phyloP scores from a whole-genome alignment of 2,329 filamentous ascomycete species.

The Huntiella savannae region DNA sequence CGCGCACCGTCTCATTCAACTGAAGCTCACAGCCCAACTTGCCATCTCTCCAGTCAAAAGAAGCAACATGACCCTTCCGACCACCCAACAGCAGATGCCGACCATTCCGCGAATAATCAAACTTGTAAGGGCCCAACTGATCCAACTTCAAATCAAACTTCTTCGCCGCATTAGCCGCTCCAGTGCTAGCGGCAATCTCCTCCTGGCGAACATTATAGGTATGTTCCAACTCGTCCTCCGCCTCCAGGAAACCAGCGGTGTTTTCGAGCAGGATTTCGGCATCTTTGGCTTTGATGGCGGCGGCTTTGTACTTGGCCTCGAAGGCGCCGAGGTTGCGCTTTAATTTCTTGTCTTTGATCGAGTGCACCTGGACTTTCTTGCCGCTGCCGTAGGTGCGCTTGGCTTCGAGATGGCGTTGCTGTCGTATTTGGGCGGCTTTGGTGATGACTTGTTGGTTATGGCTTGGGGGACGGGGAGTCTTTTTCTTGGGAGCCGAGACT shows the following conservation, averaged over 20 bases:
- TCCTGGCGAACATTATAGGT: slow-evolving; percentile 87
- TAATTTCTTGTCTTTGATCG: slow-evolving; percentile 76
- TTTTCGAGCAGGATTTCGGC: slow-evolving; percentile 89
- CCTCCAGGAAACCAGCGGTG: slow-evolving; percentile 64
- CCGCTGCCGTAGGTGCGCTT: slow-evolving; percentile 72
- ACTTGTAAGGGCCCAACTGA: slow-evolving; percentile 66
- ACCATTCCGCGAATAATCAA: slow-evolving; percentile 81
- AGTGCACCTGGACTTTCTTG: slow-evolving; percentile 49
- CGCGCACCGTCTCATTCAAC: slow-evolving; percentile 73
- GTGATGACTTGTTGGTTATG: background rate
- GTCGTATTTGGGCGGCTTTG: slow-evolving; percentile 26
- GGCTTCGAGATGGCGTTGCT: slow-evolving; percentile 38
- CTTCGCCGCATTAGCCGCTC: slow-evolving; percentile 74
- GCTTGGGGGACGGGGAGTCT: background rate
- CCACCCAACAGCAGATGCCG: slow-evolving; percentile 70
- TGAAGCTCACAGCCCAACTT: slow-evolving; percentile 85
- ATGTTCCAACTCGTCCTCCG: slow-evolving; percentile 71
- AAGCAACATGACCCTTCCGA: slow-evolving; percentile 83
- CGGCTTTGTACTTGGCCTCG: slow-evolving; percentile 67
- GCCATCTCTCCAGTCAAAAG: slow-evolving; percentile 88
- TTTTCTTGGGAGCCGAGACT: slow-evolving; percentile 5
- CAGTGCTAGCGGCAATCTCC: slow-evolving; percentile 58
- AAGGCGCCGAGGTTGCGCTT: slow-evolving; percentile 59
- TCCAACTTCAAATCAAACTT: slow-evolving; percentile 76
- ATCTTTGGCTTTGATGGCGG: slow-evolving; percentile 72